Conservation (phyloP, 805 yeast genomes). For the Cyberlindnera euphorbiae region DNA sequence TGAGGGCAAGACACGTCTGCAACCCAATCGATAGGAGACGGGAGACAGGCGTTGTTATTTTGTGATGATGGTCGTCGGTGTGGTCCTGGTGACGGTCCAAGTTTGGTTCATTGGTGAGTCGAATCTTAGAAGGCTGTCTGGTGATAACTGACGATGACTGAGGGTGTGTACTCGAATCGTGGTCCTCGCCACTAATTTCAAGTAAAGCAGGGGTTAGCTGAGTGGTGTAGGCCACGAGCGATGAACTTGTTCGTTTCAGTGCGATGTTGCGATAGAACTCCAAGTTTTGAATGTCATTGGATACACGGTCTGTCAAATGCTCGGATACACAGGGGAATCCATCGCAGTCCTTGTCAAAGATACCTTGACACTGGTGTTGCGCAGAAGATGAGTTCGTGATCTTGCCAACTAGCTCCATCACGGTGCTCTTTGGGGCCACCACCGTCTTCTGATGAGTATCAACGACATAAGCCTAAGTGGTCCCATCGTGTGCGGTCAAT, state of each 20-base stretch:
- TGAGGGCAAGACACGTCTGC: constrained; percentile 83
- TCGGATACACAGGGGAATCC: constrained; percentile 18
- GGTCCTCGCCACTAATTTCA: too few species aligned
- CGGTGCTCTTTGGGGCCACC: constrained; percentile 8
- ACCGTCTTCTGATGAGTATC: neutral
- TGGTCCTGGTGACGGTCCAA: constrained; percentile 28
- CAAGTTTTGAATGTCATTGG: constrained; percentile 24
- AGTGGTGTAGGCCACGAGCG: constrained; percentile 24
- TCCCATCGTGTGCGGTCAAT: neutral
- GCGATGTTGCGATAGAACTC: constrained; percentile 21
- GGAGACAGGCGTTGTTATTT: constrained; percentile 70
- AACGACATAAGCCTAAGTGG: neutral
- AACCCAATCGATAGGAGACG: constrained; percentile 81
- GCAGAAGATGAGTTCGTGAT: constrained; percentile 4
- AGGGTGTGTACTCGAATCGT: too few species aligned
- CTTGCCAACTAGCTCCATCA: constrained; percentile 12
- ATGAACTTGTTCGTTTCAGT: constrained; percentile 6
- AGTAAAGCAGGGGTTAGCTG: neutral
- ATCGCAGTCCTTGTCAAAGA: constrained; percentile 19
- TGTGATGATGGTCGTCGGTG: constrained; percentile 65
- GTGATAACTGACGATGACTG: constrained; percentile 2
- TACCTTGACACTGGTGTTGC: constrained; percentile 16
- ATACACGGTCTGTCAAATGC: constrained; percentile 18
- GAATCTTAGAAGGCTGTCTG: constrained; percentile 9
- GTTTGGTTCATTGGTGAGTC: constrained; percentile 22